Evolutionary conservation across 2,329 filamentous ascomycete species (phyloP).

Genomic region (Penicillium concentricum): DNA sequence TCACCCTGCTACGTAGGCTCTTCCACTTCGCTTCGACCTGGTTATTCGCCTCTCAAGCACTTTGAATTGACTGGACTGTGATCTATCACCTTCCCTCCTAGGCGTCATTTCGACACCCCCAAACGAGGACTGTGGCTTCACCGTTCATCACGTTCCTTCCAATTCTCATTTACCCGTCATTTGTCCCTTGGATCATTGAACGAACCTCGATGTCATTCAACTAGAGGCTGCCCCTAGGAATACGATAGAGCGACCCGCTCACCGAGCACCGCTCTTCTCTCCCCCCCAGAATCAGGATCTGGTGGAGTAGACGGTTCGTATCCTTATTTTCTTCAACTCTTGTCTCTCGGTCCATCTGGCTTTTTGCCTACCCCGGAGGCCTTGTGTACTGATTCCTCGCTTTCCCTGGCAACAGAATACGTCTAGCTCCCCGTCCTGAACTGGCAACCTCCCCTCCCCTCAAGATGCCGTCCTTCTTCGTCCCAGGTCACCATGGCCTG

Average conservation of each 20-base stretch:
- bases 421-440: conserved; percentile 41
- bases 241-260: conserved; percentile 41
- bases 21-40: conserved; percentile 5
- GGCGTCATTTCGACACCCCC: not conserved
- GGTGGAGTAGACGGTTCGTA: conserved; percentile 46
- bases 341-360: conserved; percentile 3
- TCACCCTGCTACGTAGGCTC: conserved; percentile 4
- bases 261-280: conserved; percentile 38
- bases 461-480: conserved; percentile 46
- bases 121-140: conserved; percentile 5
- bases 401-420: conserved; percentile 18
- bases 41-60: conserved; percentile 8
- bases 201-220: conserved; percentile 40
- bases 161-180: conserved; percentile 24
- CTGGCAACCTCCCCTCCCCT: conserved; percentile 24
- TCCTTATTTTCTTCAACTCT: conserved; percentile 5
- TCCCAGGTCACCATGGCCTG: conserved; percentile 39
- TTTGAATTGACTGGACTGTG: conserved; percentile 5
- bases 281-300: conserved; percentile 39
- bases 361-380: conserved; percentile 4
- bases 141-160: conserved; percentile 23
- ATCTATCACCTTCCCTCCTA: not conserved
- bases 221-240: conserved; percentile 35
- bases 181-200: conserved; percentile 25
- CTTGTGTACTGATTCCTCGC: conserved; percentile 23